Evolutionary conservation across 2,329 filamentous ascomycete species (phyloP), one percentile per base, ranked within the genome.

Genomic region (Fusarium praegraminearum): DNA sequence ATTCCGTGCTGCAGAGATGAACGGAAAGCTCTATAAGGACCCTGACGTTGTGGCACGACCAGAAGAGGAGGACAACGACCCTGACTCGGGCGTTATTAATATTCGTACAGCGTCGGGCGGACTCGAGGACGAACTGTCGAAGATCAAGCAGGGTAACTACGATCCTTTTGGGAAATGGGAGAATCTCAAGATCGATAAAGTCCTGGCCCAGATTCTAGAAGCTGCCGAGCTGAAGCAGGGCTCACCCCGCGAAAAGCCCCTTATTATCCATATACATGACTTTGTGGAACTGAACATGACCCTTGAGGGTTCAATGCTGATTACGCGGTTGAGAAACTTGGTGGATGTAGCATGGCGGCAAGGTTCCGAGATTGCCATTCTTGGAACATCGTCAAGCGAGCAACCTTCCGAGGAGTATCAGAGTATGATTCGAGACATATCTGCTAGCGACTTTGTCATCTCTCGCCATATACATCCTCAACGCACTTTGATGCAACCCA

Each of bases 191-290:
- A 80, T 89, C 62, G 84, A 84, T 54, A 82, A 85, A 33, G 82
- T 86, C 9, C 72, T 91, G 43, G 86, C 89, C 47, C 82, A 85
- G 47, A 78, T 91, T n/a, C 79, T 90, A 28, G 79, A 80, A 45
- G 82, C 84, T 4, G 82, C 83, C 6, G 80, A 85, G 28, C 58
- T 75, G 22, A 81, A 79, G 58, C 69, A 77, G 22, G 71, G 77
- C 8, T 65, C 70, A 30, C 47, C 69, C 9, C 73, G 76, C 72
- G 76, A 73, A 76, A 84, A 77, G 24, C 84, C 84, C 26, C 84
- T 94, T 10, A 90, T 98, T 61, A 84, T 97, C 40, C 93, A 93
- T 72, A 82, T 97, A 15, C 88, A 92, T 76, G 93, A 98, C 77
- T 92, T 93, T 74, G 89, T 92, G 55, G 93, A 97, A 68, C 84